Evolutionary conservation across 108 stramenopile genomes (phyloP), one percentile per base, ranked within the genome.

Genomic region (Nannochloropsis salina): DNA sequence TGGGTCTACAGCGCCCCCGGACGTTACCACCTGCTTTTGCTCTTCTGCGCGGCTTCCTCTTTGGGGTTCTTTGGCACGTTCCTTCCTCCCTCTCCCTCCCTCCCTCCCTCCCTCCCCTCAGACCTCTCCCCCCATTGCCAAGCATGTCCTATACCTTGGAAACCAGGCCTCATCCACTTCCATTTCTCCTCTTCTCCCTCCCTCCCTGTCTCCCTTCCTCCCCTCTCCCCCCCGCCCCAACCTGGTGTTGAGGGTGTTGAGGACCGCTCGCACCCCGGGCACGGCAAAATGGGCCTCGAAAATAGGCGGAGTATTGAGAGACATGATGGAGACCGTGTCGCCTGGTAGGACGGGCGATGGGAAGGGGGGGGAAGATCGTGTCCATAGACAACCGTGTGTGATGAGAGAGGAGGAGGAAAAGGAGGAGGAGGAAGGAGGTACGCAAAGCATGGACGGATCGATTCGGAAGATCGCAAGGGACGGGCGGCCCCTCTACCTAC

Each of bases 161-260:
- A n/a, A n/a, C n/a, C n/a, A n/a, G n/a, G n/a, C n/a, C n/a, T n/a
- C n/a, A n/a, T n/a, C n/a, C n/a, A n/a, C 61, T 4, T 74, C 5
- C 61, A n/a, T 74, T 6, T 3, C 8, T 74, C n/a, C 61, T 4
- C 61, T 12, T 51, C 47, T 51, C 31, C 31, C 31, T 51, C 47
- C 47, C 47, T 51, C 6, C 61, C 61, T 74, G 3, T n/a, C 61
- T 74, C 61, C 61, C 61, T 74, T 8, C 6, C n/a, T 74, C 61
- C 6, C 61, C 8, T 74, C 5, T 6, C 2, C n/a, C 4, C 4
- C 61, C 4, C n/a, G 20, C 5, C 20, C 20, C 20, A n/a, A 74
- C 61, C 61, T 74, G 15, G 85, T 85, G 43, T 89, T 89, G 86
- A 89, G 83, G 45, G 86, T 89, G 85, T 89, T 85, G n/a, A 89